These are phyloP conservation scores for Rhizopogon salebrosus DNA, from an alignment of 768 basidiomycete genomes.

Conservation along the genomic window DNA sequence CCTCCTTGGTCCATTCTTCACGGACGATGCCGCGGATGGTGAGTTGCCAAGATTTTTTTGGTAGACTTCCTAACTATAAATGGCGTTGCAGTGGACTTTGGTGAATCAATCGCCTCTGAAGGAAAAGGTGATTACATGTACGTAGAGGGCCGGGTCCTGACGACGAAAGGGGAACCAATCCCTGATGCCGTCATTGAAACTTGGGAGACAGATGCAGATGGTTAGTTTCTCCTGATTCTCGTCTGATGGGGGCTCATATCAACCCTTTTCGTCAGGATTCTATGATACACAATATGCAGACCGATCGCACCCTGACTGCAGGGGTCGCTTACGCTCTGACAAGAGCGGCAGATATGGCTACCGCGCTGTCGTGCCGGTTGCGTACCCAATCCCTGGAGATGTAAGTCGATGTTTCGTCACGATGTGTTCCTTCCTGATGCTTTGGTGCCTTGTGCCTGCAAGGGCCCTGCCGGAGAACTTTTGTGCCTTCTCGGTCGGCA, in stretches of 20 bases:
- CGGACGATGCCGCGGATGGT: slow-evolving; percentile 73
- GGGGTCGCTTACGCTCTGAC: slow-evolving; percentile 57
- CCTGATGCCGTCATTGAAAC: slow-evolving; percentile 67
- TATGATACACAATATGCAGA: slow-evolving; percentile 51
- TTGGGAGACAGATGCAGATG: slow-evolving; percentile 75
- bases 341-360: slow-evolving; percentile 64
- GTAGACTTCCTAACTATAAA: not conserved
- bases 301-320: slow-evolving; percentile 61
- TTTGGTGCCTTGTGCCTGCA: not conserved
- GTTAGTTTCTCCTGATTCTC: slow-evolving; percentile 29
- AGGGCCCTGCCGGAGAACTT: slow-evolving; percentile 70
- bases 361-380: slow-evolving; percentile 61
- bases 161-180: slow-evolving; percentile 59
- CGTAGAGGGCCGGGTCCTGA: slow-evolving; percentile 64
- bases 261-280: slow-evolving; percentile 8
- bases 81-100: slow-evolving; percentile 45
- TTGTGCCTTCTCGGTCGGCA: slow-evolving; percentile 57
- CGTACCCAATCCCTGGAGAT: slow-evolving; percentile 77
- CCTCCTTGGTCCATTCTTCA: slow-evolving; percentile 80
- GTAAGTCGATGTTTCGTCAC: slow-evolving; percentile 24
- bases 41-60: slow-evolving; percentile 19
- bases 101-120: slow-evolving; percentile 80
- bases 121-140: slow-evolving; percentile 84
- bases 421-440: slow-evolving; percentile 2
- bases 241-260: slow-evolving; percentile 24